Conservation (phyloP, 345 rosid species). For the Alliaria petiolata region DNA sequence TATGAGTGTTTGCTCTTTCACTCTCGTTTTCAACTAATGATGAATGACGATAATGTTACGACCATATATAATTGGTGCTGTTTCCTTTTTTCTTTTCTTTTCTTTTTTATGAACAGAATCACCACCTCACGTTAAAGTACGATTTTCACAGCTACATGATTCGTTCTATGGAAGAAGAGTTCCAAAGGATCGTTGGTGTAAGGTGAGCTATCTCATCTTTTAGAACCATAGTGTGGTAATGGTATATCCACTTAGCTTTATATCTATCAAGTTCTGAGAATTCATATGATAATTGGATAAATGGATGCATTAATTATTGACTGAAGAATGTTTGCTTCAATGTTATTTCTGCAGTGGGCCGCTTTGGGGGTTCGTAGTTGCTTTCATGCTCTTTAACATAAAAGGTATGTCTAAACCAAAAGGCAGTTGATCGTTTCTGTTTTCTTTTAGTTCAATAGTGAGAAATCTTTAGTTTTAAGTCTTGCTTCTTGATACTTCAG, state of each 20-base stretch:
- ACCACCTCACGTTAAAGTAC: slow-evolving; percentile 60
- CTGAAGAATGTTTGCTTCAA: slow-evolving; percentile 1
- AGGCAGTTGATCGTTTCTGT: background rate
- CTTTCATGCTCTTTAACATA: slow-evolving; percentile 88
- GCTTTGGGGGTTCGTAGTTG: slow-evolving; percentile 95
- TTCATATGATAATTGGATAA: no score
- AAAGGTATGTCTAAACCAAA: slow-evolving; percentile 50
- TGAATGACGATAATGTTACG: no score
- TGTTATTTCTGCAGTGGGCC: slow-evolving; percentile 62
- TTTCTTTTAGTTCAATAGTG: no score
- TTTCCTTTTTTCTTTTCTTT: no score
- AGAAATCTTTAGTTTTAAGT: no score
- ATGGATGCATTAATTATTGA: no score
- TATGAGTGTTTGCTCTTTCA: slow-evolving; percentile 14
- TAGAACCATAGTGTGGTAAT: no score
- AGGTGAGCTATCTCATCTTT: slow-evolving; percentile 43
- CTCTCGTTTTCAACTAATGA: background rate
- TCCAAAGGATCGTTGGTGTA: slow-evolving; percentile 89
- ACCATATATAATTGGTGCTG: no score
- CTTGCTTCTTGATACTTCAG: slow-evolving; percentile 35
- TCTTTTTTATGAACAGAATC: slow-evolving; percentile 77
- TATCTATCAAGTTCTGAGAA: background rate
- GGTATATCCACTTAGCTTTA: background rate
- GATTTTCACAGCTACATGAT: slow-evolving; percentile 97
- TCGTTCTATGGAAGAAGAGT: slow-evolving; percentile 99